Evolutionary conservation across 2,329 filamentous ascomycete species (phyloP).

Genomic region (Beauveria scarabaeidicola): DNA sequence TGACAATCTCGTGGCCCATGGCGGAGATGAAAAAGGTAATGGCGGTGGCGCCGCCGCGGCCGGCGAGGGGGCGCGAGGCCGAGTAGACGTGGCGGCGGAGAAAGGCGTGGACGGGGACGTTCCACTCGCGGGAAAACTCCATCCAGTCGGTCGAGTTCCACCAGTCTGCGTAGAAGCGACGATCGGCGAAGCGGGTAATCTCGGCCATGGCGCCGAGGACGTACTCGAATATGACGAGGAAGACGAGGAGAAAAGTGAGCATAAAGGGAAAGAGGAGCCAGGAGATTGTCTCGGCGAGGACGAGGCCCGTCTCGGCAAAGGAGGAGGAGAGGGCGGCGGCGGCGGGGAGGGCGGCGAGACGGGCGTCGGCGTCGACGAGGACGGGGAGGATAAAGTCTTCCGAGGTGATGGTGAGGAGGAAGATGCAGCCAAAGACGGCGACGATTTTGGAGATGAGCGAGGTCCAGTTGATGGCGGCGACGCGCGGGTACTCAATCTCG

Average conservation of each 20-base stretch:
- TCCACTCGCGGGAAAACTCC: constrained; percentile 95
- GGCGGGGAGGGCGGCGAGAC: constrained; percentile 34
- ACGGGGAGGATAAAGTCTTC: constrained; percentile 96
- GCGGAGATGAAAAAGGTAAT: constrained; percentile 90
- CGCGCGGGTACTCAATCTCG: constrained; percentile 91
- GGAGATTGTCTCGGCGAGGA: constrained; percentile 83
- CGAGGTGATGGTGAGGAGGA: constrained; percentile 80
- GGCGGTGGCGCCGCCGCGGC: constrained; percentile 67
- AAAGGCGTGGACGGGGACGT: constrained; percentile 94
- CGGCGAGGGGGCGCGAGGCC: constrained; percentile 68
- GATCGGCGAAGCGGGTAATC: constrained; percentile 85
- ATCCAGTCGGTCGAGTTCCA: constrained; percentile 83
- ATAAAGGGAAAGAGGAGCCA: constrained; percentile 95
- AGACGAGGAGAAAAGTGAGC: constrained; percentile 89
- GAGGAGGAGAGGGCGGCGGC: constrained; percentile 25
- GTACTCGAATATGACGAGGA: constrained; percentile 98
- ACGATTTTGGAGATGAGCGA: constrained; percentile 77
- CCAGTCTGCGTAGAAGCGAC: constrained; percentile 81
- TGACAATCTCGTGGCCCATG: constrained; percentile 86
- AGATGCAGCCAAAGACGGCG: constrained; percentile 93
- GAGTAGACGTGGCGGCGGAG: constrained; percentile 90
- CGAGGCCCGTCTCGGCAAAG: constrained; percentile 60
- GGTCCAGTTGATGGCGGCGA: constrained; percentile 62
- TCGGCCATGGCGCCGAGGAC: constrained; percentile 90
- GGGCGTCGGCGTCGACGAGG: constrained; percentile 57